Conservation (phyloP, 768 basidiomycete genomes). For the Mycena latifolia region DNA sequence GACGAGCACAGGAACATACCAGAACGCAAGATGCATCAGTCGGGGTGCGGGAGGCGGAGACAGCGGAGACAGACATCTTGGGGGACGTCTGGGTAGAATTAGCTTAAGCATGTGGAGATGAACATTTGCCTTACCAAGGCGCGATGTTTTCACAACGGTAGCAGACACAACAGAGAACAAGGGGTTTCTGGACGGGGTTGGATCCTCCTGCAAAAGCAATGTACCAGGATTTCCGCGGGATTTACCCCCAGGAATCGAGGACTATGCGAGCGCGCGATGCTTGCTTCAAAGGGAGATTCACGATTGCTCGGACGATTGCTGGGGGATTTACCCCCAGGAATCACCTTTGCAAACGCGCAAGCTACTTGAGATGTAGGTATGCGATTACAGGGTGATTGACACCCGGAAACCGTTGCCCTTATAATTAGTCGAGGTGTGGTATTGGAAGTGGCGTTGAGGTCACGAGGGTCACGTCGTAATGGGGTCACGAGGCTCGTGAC, state of each 20-base stretch:
- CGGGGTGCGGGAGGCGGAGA: not conserved
- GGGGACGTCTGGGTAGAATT: not conserved
- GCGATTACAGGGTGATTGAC: too few species aligned
- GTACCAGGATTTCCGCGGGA: not conserved
- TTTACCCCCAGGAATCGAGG: conserved; percentile 3
- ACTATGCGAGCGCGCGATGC: not conserved
- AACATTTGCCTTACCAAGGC: too few species aligned
- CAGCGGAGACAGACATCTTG: not conserved
- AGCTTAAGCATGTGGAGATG: not conserved
- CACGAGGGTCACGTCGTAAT: too few species aligned
- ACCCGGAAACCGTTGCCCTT: too few species aligned
- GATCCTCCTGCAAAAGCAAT: not conserved
- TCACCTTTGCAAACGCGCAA: not conserved
- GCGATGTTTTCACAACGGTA: not conserved
- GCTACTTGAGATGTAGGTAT: not conserved
- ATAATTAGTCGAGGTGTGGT: too few species aligned
- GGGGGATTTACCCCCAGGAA: not conserved
- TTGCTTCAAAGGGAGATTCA: too few species aligned
- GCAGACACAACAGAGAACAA: too few species aligned
- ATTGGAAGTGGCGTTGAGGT: too few species aligned
- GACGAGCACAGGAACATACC: not conserved
- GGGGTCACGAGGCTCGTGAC: too few species aligned
- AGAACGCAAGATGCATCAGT: not conserved
- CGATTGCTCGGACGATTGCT: not conserved
- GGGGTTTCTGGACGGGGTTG: too few species aligned